Evolutionary conservation across 495 filamentous ascomycete species (phyloP).

Genomic region (Aspergillus olivimuriae): DNA sequence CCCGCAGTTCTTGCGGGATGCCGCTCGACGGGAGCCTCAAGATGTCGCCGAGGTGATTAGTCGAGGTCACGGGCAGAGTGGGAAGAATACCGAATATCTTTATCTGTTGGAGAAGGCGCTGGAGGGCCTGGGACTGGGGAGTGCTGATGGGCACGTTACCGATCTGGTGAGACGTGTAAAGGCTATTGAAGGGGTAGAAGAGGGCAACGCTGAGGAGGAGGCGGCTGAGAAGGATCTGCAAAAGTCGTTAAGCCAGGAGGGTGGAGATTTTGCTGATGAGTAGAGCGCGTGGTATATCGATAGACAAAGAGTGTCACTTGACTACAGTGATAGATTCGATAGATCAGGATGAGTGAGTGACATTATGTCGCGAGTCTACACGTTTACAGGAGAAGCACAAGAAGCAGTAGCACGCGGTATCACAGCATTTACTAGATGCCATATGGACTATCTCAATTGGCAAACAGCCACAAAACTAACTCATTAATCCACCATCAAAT

Average conservation of each 20-base stretch:
- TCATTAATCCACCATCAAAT: slow-evolving; percentile 13
- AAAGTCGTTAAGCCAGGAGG: slow-evolving; percentile 22
- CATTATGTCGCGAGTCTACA: too few species aligned
- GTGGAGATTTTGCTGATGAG: slow-evolving; percentile 19
- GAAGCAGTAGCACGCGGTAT: neutral
- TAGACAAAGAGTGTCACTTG: neutral
- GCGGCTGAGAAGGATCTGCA: slow-evolving; percentile 33
- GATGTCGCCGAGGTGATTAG: slow-evolving; percentile 80
- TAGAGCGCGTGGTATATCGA: slow-evolving; percentile 3
- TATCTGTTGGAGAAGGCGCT: slow-evolving; percentile 74
- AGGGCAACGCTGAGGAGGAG: slow-evolving; percentile 25
- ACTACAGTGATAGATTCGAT: neutral
- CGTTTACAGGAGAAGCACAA: neutral
- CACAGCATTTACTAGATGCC: neutral
- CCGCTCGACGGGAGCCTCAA: slow-evolving; percentile 69
- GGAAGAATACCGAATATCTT: slow-evolving; percentile 87
- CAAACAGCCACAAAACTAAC: slow-evolving; percentile 4
- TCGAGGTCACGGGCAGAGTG: slow-evolving; percentile 72
- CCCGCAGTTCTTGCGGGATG: slow-evolving; percentile 71
- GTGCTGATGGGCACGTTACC: slow-evolving; percentile 76
- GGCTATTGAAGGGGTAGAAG: slow-evolving; percentile 27
- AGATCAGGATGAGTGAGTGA: too few species aligned
- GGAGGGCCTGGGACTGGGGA: slow-evolving; percentile 65
- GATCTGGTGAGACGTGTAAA: slow-evolving; percentile 44
- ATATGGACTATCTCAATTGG: neutral